Percentiles rank a stretch among this genome's conserved stretches.
These are phyloP conservation scores for Nakazawaea ambrosiae DNA, from an alignment of 805 yeast genomes.

Conservation along the genomic window DNA sequence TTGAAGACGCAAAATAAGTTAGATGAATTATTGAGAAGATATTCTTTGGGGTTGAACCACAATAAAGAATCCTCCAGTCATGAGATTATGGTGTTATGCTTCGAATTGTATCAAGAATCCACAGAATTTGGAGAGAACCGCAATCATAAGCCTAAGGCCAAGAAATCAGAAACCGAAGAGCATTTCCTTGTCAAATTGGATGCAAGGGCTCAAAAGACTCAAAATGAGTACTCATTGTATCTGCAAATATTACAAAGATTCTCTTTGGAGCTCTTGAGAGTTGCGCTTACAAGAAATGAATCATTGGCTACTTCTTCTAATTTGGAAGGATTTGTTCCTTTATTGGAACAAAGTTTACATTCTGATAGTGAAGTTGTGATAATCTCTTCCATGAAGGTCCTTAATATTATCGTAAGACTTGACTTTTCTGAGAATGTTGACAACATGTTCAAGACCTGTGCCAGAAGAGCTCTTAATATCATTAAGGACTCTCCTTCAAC, in stretches of 20 bases:
- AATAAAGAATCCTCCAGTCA: conserved; percentile 53
- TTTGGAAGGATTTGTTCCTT: conserved; percentile 68
- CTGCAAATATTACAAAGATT: conserved; percentile 63
- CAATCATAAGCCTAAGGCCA: conserved; percentile 13
- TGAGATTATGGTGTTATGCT: conserved; percentile 63
- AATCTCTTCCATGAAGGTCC: conserved; percentile 55
- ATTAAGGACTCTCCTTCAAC: conserved; percentile 75
- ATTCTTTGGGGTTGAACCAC: conserved; percentile 70
- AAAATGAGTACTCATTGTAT: conserved; percentile 49
- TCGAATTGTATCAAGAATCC: conserved; percentile 60
- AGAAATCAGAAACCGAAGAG: conserved; percentile 38
- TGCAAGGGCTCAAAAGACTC: conserved; percentile 47
- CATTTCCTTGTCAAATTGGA: conserved; percentile 73
- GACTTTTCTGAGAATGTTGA: conserved; percentile 53
- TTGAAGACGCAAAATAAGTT: conserved; percentile 65
- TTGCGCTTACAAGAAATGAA: conserved; percentile 60
- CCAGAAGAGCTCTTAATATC: conserved; percentile 53
- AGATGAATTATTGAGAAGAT: conserved; percentile 71
- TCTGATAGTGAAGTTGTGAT: conserved; percentile 70
- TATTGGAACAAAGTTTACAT: conserved; percentile 51
- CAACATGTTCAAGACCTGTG: conserved; percentile 47
- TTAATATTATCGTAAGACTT: conserved; percentile 52
- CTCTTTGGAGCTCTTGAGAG: conserved; percentile 67
- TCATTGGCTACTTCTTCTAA: conserved; percentile 51
- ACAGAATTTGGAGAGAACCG: conserved; percentile 19